phyloP scores from a whole-genome alignment of 345 rosid genomes.

The Gossypium longicalyx region DNA sequence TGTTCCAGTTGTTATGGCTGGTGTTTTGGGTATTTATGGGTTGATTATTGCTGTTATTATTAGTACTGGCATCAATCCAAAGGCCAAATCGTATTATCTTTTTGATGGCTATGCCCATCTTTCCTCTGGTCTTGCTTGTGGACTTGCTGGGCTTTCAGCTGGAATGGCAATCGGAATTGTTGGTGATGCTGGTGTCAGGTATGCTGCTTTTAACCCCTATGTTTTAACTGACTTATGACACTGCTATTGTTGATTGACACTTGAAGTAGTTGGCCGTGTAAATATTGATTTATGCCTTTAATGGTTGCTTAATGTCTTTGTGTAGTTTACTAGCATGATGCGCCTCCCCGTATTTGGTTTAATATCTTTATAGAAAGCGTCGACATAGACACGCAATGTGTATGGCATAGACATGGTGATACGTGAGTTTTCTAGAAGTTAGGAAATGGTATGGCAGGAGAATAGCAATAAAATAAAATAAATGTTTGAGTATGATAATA shows the following conservation, averaged over 20 bases:
- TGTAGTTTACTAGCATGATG: too few species aligned
- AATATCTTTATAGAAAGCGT: too few species aligned
- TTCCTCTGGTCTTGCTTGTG: conserved; percentile 93
- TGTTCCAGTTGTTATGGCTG: conserved; percentile 98
- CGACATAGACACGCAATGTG: too few species aligned
- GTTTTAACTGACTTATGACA: background rate
- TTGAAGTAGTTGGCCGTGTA: background rate
- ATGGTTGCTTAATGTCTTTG: background rate
- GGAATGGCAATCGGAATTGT: conserved; percentile 98
- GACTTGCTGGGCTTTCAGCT: conserved; percentile 93
- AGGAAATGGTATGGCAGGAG: too few species aligned
- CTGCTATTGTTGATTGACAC: background rate
- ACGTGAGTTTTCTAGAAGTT: too few species aligned
- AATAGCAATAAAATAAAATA: too few species aligned
- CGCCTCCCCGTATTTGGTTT: too few species aligned
- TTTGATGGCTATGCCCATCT: conserved; percentile 93
- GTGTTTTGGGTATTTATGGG: conserved; percentile 93
- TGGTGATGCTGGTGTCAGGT: conserved; percentile 98
- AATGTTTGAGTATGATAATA: too few species aligned
- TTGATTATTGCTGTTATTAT: conserved; percentile 92
- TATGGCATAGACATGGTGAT: too few species aligned
- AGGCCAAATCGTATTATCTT: conserved; percentile 86
- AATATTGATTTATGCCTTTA: background rate
- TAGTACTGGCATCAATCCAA: conserved; percentile 89
- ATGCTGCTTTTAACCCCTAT: conserved; percentile 10